phyloP scores from a whole-genome alignment of 176 grass and related monocot genomes.

The Aegilops bicornis region DNA sequence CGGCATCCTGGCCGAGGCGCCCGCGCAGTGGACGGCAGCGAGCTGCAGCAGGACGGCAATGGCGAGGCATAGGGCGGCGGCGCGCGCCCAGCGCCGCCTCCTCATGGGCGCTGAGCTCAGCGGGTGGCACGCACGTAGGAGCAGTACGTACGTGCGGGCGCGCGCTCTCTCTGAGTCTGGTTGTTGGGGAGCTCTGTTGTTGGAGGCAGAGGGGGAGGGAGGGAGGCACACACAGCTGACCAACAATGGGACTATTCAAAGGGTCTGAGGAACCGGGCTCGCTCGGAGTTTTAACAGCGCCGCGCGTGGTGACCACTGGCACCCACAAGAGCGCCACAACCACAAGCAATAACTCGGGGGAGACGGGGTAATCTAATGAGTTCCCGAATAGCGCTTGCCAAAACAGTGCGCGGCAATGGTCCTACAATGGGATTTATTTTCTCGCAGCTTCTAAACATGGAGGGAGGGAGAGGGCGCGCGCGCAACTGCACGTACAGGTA shows the following conservation, averaged over 20 bases:
- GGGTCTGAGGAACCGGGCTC: not conserved
- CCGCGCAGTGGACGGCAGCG: not conserved
- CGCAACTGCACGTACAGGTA: not conserved
- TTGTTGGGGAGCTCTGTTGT: not conserved
- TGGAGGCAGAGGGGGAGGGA: not conserved
- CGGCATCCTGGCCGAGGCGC: not conserved
- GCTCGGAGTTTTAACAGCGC: conserved; percentile 15
- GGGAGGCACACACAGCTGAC: too few relatives aligned
- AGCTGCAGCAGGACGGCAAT: conserved; percentile 32
- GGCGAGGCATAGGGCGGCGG: conserved; percentile 40
- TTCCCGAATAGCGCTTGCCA: not conserved
- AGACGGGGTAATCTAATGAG: not conserved
- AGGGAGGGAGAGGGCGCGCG: not conserved
- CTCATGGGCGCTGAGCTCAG: conserved; percentile 31
- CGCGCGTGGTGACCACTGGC: not conserved
- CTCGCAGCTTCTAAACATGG: not conserved
- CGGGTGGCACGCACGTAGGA: not conserved
- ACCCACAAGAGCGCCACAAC: not conserved
- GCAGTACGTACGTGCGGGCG: not conserved
- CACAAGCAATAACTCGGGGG: not conserved
- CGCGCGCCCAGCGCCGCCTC: conserved; percentile 40
- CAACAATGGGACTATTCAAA: not conserved
- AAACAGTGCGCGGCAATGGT: not conserved
- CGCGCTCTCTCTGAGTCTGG: not conserved
- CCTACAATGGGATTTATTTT: not conserved